Percentiles rank a stretch among this genome's conserved stretches.
phyloP scores from a whole-genome alignment of 768 basidiomycete species.

The Lactarius sanguifluus region DNA sequence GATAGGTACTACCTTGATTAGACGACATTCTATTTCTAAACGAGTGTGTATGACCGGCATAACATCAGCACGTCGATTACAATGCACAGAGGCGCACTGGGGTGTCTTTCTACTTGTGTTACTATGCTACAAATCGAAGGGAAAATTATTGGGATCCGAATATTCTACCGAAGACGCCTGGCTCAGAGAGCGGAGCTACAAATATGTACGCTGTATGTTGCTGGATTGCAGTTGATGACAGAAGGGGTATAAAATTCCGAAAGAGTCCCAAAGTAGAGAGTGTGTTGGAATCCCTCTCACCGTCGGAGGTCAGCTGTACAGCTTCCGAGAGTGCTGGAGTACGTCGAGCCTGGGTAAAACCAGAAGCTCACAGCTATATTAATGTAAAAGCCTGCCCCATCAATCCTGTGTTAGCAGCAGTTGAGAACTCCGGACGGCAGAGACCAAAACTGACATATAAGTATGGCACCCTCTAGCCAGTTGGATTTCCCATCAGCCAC shows the following conservation, averaged over 20 bases:
- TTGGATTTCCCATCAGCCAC: constrained; percentile 87
- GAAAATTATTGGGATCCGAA: background rate
- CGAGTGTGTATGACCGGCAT: background rate
- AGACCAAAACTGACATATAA: constrained; percentile 52
- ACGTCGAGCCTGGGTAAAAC: constrained; percentile 48
- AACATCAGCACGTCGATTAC: background rate
- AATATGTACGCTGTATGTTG: background rate
- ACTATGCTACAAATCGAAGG: constrained; percentile 11
- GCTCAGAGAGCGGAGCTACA: background rate
- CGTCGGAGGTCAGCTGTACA: constrained; percentile 30
- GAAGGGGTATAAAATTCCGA: background rate
- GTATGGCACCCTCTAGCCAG: constrained; percentile 86
- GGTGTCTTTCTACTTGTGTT: background rate
- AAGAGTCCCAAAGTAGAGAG: background rate
- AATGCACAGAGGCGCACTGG: background rate
- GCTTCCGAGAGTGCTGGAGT: constrained; percentile 36
- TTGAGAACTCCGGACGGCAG: background rate
- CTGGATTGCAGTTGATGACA: background rate
- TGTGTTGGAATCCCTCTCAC: background rate
- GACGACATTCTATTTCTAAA: background rate
- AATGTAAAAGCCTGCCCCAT: constrained; percentile 47
- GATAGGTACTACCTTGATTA: constrained; percentile 43
- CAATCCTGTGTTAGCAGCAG: constrained; percentile 7
- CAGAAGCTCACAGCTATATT: constrained; percentile 56
- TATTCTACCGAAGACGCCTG: background rate